phyloP scores from a whole-genome alignment of 2,329 filamentous ascomycete genomes.

The Fusarium oxysporum region DNA sequence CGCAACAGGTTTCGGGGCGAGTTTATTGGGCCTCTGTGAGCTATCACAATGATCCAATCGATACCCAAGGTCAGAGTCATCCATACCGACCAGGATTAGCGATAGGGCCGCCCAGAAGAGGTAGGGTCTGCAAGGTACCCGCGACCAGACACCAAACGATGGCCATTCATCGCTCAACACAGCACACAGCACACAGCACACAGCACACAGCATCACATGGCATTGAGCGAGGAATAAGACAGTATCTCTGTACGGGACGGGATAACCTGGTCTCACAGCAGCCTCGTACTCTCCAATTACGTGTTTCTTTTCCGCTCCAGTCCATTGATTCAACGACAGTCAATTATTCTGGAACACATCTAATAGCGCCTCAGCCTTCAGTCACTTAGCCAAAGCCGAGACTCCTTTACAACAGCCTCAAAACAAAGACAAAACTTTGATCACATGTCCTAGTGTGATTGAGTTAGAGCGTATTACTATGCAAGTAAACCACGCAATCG shows the following conservation, averaged over 20 bases:
- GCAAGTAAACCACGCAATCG: slow-evolving; percentile 24
- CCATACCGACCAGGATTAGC: slow-evolving; percentile 27
- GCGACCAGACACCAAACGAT: slow-evolving; percentile 28
- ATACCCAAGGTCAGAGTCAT: slow-evolving; percentile 10
- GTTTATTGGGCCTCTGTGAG: slow-evolving; percentile 17
- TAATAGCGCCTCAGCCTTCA: slow-evolving; percentile 6
- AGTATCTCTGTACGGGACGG: neutral
- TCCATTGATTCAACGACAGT: slow-evolving; percentile 15
- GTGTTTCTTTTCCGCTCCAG: slow-evolving; percentile 5
- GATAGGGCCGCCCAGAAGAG: slow-evolving; percentile 1
- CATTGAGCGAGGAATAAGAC: neutral
- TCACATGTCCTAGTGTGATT: neutral
- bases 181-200: slow-evolving; percentile 9
- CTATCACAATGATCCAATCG: slow-evolving; percentile 32
- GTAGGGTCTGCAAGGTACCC: slow-evolving; percentile 45
- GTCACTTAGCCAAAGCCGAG: slow-evolving; percentile 6
- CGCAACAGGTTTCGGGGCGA: slow-evolving; percentile 8
- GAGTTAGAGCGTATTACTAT: neutral
- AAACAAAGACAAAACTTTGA: neutral
- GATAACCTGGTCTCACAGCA: slow-evolving; percentile 15
- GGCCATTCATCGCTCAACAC: slow-evolving; percentile 7
- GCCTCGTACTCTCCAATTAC: slow-evolving; percentile 12
- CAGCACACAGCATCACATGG: neutral
- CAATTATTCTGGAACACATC: slow-evolving; percentile 31
- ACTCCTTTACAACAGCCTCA: slow-evolving; percentile 4